A percentile compares a stretch with the other conserved stretches of the same genome.
Evolutionary conservation across 257 asterid genomes (phyloP).

Genomic region (Misopates orontium): DNA sequence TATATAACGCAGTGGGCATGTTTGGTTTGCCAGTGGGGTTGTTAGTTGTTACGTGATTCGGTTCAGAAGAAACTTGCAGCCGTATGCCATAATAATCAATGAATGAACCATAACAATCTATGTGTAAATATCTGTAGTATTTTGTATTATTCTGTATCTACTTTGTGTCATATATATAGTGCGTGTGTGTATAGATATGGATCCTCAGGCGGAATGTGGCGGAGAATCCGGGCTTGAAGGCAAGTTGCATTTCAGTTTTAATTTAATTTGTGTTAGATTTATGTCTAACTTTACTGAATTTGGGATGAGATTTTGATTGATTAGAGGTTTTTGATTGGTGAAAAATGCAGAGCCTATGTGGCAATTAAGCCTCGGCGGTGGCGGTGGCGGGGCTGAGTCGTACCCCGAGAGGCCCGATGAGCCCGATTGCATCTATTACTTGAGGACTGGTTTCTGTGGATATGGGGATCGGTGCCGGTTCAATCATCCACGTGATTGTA

Average conservation of each 20-base stretch:
- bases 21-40: no score
- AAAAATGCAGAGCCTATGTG: conserved; percentile 86
- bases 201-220: conserved; percentile 78
- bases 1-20: no score
- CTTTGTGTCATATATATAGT: no score
- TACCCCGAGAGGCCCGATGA: conserved; percentile 89
- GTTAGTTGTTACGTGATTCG: no score
- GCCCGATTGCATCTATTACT: conserved; percentile 83
- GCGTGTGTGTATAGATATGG: conserved; percentile 26
- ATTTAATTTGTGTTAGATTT: conserved; percentile 35
- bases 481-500: conserved; percentile 88
- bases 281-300: conserved; percentile 40
- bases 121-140: no score
- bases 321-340: no score
- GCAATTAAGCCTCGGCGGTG: conserved; percentile 75
- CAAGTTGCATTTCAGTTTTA: conserved; percentile 26
- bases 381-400: conserved; percentile 64
- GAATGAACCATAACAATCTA: no score
- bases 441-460: conserved; percentile 93
- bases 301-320: conserved; percentile 33
- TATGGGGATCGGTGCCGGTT: conserved; percentile 91
- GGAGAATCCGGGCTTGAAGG: conserved; percentile 84
- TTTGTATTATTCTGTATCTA: no score
- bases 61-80: no score
- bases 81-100: no score